Base-by-base conservation (phyloP, 2,329 filamentous ascomycete species). In the Neophaeococcomyces mojaviensis region DNA sequence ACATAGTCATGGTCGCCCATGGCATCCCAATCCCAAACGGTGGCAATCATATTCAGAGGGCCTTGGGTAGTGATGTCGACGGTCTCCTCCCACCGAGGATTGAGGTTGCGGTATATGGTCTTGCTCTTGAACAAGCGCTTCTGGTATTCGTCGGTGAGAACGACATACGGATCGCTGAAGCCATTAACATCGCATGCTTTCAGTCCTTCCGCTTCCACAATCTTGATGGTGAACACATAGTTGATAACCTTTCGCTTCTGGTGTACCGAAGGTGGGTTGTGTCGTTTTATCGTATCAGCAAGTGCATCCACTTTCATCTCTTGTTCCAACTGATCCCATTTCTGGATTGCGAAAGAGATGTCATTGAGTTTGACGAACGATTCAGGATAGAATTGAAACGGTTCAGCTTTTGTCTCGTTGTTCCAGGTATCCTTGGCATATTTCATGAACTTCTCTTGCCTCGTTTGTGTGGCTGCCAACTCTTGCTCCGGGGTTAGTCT, bases 321-420 rank as follows among this genome's bases (percentile, higher is more conserved):
- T 60, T 79, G 82, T 62, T 97, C 90, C 5, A 98, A 74, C 64
- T 86, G 88, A 62, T 98, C 92, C 43, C 98, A 76, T 60, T 94
- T 87, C 47, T 88, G 78, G 68, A 94, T 88, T 4, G 89, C 90
- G 66, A 88, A 97, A 66, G 96, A 90, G 54, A 98, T 82, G 60
- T 98, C 94, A 72, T 98, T 98, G 56, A 98, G 77, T 67, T 97
- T 98, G 51, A 98, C 88, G 58, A 98, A 85, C 4, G 89, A 96
- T 86, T 95, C 55, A 34, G 54, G 69, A 59, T 69, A 64, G 68
- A 98, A 98, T 53, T 97, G 89, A 66, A 97, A 98, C 0, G 92
- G 92, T 60, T 96, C 90, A 33, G 92, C 82, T 65, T 89, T 94
- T 51, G 96, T 89, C 63, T 89, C 94, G 54, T 82, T 85, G 55